A percentile compares a stretch with the other conserved stretches of the same genome.
Conservation (phyloP, 805 yeast genomes). For the Spencermartinsiella europaea region DNA sequence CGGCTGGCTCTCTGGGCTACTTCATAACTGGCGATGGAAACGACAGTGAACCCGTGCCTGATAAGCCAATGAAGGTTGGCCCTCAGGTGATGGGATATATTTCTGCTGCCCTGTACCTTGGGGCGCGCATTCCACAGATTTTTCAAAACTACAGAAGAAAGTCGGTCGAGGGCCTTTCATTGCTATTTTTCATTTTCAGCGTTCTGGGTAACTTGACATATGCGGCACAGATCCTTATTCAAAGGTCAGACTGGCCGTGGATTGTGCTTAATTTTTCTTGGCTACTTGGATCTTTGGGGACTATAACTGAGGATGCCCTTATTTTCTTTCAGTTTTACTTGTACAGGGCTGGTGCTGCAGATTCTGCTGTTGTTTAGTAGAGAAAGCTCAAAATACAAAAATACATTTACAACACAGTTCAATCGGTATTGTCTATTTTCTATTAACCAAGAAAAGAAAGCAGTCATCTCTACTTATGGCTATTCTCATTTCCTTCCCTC, state of each 20-base stretch:
- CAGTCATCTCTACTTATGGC: too few relatives aligned
- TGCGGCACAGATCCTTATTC: slow-evolving; percentile 65
- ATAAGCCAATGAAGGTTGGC: slow-evolving; percentile 35
- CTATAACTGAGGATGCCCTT: slow-evolving; percentile 62
- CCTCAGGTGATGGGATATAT: slow-evolving; percentile 68
- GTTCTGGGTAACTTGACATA: slow-evolving; percentile 71
- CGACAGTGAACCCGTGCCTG: slow-evolving; percentile 22
- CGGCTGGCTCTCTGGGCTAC: slow-evolving; percentile 60
- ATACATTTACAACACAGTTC: too few relatives aligned
- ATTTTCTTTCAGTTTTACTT: slow-evolving; percentile 65
- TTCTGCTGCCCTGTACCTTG: slow-evolving; percentile 62
- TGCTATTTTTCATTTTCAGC: slow-evolving; percentile 70
- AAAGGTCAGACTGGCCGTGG: slow-evolving; percentile 57
- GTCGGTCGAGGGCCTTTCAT: slow-evolving; percentile 81
- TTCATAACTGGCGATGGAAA: slow-evolving; percentile 40
- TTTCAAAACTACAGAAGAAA: slow-evolving; percentile 69
- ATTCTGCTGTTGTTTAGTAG: slow-evolving; percentile 9
- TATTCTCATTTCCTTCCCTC: neutral
- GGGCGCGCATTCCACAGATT: slow-evolving; percentile 83
- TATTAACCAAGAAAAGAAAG: neutral
- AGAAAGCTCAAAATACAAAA: neutral
- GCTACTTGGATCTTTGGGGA: slow-evolving; percentile 75
- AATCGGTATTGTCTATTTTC: too few relatives aligned
- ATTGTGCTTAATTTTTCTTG: slow-evolving; percentile 62
- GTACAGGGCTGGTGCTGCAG: slow-evolving; percentile 31